These are phyloP conservation scores for Lagenidium sp. DNA, from an alignment of 352 stramenopile species.

Conservation along the genomic window DNA sequence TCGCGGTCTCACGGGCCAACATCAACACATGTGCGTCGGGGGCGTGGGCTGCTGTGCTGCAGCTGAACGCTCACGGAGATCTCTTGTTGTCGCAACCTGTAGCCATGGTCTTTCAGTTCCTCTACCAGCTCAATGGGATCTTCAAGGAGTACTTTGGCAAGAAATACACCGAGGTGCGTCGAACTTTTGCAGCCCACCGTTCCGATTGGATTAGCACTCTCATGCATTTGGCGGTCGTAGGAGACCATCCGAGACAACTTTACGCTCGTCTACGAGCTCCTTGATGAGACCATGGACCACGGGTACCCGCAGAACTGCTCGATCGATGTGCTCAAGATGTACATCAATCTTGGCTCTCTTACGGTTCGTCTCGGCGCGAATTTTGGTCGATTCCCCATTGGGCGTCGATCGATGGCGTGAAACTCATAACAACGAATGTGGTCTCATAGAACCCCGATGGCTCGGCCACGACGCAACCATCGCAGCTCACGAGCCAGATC, in stretches of 20 bases:
- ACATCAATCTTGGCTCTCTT: slow-evolving; percentile 94
- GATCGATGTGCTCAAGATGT: slow-evolving; percentile 96
- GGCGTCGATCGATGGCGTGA: too few species aligned
- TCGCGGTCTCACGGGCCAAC: slow-evolving; percentile 95
- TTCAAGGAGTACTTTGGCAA: slow-evolving; percentile 97
- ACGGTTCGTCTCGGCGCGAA: slow-evolving; percentile 36
- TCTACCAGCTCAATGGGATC: slow-evolving; percentile 95
- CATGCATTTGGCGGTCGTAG: slow-evolving; percentile 1
- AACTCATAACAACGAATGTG: too few species aligned
- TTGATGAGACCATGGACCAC: slow-evolving; percentile 99
- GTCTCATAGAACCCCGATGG: slow-evolving; percentile 74
- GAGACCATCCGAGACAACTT: slow-evolving; percentile 98
- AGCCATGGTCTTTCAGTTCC: slow-evolving; percentile 94
- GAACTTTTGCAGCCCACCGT: too few species aligned
- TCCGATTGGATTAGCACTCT: too few species aligned
- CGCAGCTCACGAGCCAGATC: slow-evolving; percentile 75
- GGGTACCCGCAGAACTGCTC: slow-evolving; percentile 98
- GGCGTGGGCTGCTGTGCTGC: too few species aligned
- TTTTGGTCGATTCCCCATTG: too few species aligned
- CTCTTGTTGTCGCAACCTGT: not conserved
- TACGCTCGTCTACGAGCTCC: slow-evolving; percentile 98
- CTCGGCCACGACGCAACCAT: slow-evolving; percentile 86
- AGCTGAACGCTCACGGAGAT: too few species aligned
- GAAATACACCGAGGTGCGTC: slow-evolving; percentile 90
- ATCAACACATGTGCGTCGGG: slow-evolving; percentile 87